These are phyloP conservation scores for Plasmodium berghei DNA, from an alignment of 169 alveolate species.

Conservation along the genomic window DNA sequence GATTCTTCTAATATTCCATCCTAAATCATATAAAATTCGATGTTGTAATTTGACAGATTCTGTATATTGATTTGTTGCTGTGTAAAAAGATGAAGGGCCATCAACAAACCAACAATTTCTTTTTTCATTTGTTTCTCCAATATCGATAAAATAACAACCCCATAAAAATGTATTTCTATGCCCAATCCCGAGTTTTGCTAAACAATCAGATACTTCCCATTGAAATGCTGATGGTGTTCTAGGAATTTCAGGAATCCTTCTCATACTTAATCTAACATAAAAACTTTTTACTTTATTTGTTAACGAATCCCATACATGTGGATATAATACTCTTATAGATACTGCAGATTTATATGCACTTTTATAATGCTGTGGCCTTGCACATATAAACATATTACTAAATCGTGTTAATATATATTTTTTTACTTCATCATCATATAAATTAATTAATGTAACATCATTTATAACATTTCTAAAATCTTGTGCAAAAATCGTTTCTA, in stretches of 20 bases:
- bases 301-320: slow-evolving; percentile 83
- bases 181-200: slow-evolving; percentile 83
- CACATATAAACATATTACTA: slow-evolving; percentile 85
- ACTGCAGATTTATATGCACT: slow-evolving; percentile 87
- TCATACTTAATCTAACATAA: slow-evolving; percentile 87
- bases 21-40: slow-evolving; percentile 85
- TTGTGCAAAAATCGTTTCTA: slow-evolving; percentile 84
- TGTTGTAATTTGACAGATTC: slow-evolving; percentile 86
- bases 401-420: slow-evolving; percentile 84
- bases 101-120: slow-evolving; percentile 89
- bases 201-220: slow-evolving; percentile 88
- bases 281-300: slow-evolving; percentile 81
- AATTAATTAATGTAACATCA: slow-evolving; percentile 80
- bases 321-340: slow-evolving; percentile 84
- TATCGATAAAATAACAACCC: slow-evolving; percentile 91
- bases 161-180: slow-evolving; percentile 88
- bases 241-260: slow-evolving; percentile 82
- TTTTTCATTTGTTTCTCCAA: slow-evolving; percentile 87
- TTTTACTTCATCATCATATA: slow-evolving; percentile 83
- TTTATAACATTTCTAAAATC: slow-evolving; percentile 85
- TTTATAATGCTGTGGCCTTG: slow-evolving; percentile 86
- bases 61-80: slow-evolving; percentile 82
- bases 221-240: slow-evolving; percentile 87
- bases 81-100: slow-evolving; percentile 89
- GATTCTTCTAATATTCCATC: slow-evolving; percentile 89